A percentile compares a stretch with the other conserved stretches of the same genome.
Conservation (phyloP, 2,329 filamentous ascomycete genomes). For the Penicillium sp. region DNA sequence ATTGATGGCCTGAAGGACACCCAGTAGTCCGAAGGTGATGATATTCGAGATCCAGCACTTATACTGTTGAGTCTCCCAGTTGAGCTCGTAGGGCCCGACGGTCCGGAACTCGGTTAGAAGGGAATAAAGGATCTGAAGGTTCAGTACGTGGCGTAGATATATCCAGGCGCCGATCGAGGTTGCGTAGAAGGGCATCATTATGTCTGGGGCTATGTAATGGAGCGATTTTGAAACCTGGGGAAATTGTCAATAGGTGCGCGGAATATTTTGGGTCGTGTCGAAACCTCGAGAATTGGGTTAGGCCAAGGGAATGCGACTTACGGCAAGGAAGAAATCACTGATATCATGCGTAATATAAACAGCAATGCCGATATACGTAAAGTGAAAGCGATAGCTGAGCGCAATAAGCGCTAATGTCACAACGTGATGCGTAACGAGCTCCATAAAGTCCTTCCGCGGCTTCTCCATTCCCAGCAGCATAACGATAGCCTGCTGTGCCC, state of each 20-base stretch:
- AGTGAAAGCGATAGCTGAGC: constrained; percentile 84
- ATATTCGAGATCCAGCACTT: constrained; percentile 37
- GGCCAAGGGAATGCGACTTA: constrained; percentile 31
- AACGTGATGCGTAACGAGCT: constrained; percentile 79
- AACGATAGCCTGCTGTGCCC: constrained; percentile 84
- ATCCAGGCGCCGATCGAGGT: constrained; percentile 72
- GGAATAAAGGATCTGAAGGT: constrained; percentile 35
- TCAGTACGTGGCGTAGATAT: constrained; percentile 69
- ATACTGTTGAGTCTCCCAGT: constrained; percentile 39
- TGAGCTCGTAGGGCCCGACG: constrained; percentile 35
- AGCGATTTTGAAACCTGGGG: constrained; percentile 71
- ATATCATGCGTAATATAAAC: constrained; percentile 90
- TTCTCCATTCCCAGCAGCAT: constrained; percentile 77
- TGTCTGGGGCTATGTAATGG: constrained; percentile 70
- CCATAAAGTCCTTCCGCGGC: constrained; percentile 82
- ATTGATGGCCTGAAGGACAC: constrained; percentile 34
- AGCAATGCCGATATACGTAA: constrained; percentile 81
- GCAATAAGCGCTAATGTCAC: constrained; percentile 72
- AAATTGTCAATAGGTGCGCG: not conserved
- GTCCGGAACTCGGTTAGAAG: constrained; percentile 35
- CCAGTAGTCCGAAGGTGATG: constrained; percentile 34
- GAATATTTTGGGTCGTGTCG: not conserved
- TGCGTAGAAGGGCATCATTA: constrained; percentile 71
- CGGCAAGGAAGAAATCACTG: constrained; percentile 84
- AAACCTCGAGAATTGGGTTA: not conserved